Evolutionary conservation across 768 basidiomycete species (phyloP).

Genomic region (Roridomyces roridus): DNA sequence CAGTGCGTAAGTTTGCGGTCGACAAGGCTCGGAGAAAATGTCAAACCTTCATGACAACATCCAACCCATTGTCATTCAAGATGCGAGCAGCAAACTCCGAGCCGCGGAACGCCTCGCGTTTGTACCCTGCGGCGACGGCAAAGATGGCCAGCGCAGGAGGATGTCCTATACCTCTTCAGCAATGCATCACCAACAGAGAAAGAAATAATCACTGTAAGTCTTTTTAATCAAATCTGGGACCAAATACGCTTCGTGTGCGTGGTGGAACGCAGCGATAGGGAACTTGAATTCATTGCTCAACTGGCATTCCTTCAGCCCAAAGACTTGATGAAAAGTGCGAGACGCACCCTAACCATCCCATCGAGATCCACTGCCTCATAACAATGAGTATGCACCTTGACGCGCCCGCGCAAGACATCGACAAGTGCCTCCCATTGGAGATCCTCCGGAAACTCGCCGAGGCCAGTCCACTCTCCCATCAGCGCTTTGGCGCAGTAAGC

Average conservation of each 20-base stretch:
- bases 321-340: too few species aligned
- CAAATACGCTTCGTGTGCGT: slow-evolving; percentile 79
- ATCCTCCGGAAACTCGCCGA: slow-evolving; percentile 66
- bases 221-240: slow-evolving; percentile 77
- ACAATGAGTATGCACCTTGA: slow-evolving; percentile 63
- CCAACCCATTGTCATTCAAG: slow-evolving; percentile 72
- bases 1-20: slow-evolving; percentile 34
- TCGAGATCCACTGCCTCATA: slow-evolving; percentile 67
- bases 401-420: slow-evolving; percentile 73
- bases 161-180: slow-evolving; percentile 39
- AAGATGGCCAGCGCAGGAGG: slow-evolving; percentile 78
- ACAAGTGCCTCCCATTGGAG: slow-evolving; percentile 76
- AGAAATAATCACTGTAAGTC: slow-evolving; percentile 55
- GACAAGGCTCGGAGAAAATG: not conserved
- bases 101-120: slow-evolving; percentile 68
- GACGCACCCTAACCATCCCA: slow-evolving; percentile 63
- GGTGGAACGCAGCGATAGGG: slow-evolving; percentile 77
- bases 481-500: slow-evolving; percentile 61
- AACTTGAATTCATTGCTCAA: slow-evolving; percentile 85
- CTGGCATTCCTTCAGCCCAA: too few species aligned
- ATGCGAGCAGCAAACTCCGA: slow-evolving; percentile 81
- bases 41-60: slow-evolving; percentile 79
- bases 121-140: slow-evolving; percentile 61
- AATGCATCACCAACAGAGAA: not conserved
- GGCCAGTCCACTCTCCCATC: slow-evolving; percentile 47